Conservation (phyloP, 768 basidiomycete genomes). For the Xerocomellus intermedius region DNA sequence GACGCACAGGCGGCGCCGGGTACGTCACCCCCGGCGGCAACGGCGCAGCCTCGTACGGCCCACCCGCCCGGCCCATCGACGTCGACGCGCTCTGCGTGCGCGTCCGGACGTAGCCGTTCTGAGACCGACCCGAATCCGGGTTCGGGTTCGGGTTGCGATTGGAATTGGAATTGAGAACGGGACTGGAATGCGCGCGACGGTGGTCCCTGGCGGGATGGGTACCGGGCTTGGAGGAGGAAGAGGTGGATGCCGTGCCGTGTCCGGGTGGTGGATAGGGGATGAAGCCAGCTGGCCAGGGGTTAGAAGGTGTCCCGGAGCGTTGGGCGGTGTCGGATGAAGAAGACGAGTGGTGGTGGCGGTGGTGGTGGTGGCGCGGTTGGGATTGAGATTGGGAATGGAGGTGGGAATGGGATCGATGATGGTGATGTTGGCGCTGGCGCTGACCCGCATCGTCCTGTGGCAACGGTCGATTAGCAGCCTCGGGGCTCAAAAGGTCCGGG, state of each 20-base stretch:
- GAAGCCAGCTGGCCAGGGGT: conserved; percentile 21
- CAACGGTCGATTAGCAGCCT: conserved; percentile 34
- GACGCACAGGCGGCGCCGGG: conserved; percentile 26
- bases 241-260: neutral
- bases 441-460: conserved; percentile 17
- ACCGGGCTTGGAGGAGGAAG: neutral
- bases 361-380: neutral
- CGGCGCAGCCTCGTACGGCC: conserved; percentile 25
- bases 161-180: neutral
- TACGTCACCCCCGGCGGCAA: conserved; percentile 28
- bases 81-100: conserved; percentile 18
- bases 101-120: neutral
- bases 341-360: neutral
- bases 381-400: neutral
- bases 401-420: neutral
- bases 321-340: neutral
- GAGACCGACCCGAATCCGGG: neutral
- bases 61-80: neutral
- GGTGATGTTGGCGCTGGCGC: conserved; percentile 1
- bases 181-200: neutral
- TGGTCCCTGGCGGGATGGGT: neutral
- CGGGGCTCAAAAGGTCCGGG: conserved; percentile 45
- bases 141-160: neutral
- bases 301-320: conserved; percentile 13
- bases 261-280: conserved; percentile 9